These are phyloP conservation scores for Camellia oleifera DNA, from an alignment of 179 eudicot species.

Conservation along the genomic window DNA sequence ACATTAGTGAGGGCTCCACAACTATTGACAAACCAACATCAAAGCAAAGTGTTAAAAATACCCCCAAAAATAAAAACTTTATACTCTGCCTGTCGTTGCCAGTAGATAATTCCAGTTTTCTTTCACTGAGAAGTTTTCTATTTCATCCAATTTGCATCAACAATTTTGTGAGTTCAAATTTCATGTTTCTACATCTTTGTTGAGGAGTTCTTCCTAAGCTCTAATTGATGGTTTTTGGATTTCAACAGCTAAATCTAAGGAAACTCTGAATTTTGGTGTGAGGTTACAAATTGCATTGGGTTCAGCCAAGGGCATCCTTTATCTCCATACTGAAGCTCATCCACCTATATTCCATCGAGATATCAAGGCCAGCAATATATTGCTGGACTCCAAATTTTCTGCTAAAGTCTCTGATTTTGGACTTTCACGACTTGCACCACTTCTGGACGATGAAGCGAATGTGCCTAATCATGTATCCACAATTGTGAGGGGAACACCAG, in stretches of 20 bases:
- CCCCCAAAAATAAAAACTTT: neutral
- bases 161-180: constrained; percentile 3
- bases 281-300: constrained; percentile 58
- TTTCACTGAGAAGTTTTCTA: neutral
- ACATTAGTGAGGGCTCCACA: neutral
- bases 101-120: neutral
- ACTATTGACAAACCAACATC: neutral
- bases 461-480: constrained; percentile 58
- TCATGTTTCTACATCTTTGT: constrained; percentile 5
- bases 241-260: constrained; percentile 31
- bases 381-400: constrained; percentile 50
- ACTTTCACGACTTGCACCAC: constrained; percentile 69
- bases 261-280: constrained; percentile 31
- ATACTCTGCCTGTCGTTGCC: neutral
- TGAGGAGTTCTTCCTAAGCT: neutral
- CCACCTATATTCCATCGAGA: constrained; percentile 84
- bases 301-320: constrained; percentile 71
- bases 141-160: neutral
- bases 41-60: neutral
- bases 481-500: constrained; percentile 77
- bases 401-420: constrained; percentile 88
- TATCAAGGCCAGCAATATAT: constrained; percentile 68
- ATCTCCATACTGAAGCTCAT: constrained; percentile 73
- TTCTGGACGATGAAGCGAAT: constrained; percentile 49
- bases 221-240: constrained; percentile 7